Evolutionary conservation across 495 filamentous ascomycete species (phyloP).

Genomic region (Platismatia glauca): DNA sequence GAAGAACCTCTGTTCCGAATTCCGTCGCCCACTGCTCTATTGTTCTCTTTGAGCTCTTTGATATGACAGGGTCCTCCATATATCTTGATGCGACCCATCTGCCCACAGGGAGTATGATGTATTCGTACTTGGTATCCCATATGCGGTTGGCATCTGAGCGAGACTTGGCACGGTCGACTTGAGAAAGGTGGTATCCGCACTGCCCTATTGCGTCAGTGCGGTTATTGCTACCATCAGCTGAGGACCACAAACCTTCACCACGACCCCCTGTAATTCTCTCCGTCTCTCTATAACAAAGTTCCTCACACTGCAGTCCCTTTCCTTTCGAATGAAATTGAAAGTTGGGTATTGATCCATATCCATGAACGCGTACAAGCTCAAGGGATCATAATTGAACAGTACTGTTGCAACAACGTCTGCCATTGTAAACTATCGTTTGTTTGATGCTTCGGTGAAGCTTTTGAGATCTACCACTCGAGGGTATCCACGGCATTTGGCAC

Average conservation of each 20-base stretch:
- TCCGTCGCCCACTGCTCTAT: slow-evolving; percentile 1
- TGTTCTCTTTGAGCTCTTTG: neutral
- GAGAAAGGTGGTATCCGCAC: slow-evolving; percentile 3
- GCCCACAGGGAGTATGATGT: neutral
- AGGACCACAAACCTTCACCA: neutral
- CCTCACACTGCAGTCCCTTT: neutral
- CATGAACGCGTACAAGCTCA: slow-evolving; percentile 1
- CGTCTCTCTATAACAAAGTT: slow-evolving; percentile 7
- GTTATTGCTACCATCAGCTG: neutral
- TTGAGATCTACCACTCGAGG: neutral
- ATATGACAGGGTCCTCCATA: neutral
- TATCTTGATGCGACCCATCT: neutral
- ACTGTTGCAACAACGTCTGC: slow-evolving; percentile 13
- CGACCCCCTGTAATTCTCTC: neutral
- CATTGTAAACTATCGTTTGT: slow-evolving; percentile 8
- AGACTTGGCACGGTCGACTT: neutral
- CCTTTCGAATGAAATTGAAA: neutral
- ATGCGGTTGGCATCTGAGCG: neutral
- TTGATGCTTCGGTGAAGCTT: neutral
- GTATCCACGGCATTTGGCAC: neutral
- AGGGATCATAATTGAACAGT: neutral
- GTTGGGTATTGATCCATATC: neutral
- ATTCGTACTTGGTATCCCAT: neutral
- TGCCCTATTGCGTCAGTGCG: neutral
- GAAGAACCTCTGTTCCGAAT: neutral